phyloP scores from a whole-genome alignment of 371 early-diverging fungal genomes.

The Apophysomyces ossiformis region DNA sequence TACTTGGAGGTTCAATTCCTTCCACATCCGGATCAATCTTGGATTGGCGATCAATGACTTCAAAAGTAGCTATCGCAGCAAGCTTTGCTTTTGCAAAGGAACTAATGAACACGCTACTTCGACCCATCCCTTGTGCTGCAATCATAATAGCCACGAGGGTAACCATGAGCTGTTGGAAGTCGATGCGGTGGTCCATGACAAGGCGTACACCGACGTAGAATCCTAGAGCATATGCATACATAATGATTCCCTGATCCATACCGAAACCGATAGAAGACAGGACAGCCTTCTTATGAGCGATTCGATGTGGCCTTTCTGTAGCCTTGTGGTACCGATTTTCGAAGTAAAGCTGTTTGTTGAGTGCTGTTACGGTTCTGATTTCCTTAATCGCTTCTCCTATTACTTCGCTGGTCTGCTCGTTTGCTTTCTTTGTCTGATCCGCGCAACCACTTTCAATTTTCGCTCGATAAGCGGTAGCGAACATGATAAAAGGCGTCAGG shows the following conservation, averaged over 20 bases:
- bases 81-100: slow-evolving; percentile 79
- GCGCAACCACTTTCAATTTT: slow-evolving; percentile 59
- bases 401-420: slow-evolving; percentile 72
- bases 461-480: slow-evolving; percentile 50
- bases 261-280: slow-evolving; percentile 69
- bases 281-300: slow-evolving; percentile 61
- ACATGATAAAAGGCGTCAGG: slow-evolving; percentile 55
- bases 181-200: slow-evolving; percentile 37
- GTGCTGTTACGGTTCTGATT: slow-evolving; percentile 86
- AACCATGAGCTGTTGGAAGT: slow-evolving; percentile 54
- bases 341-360: slow-evolving; percentile 80
- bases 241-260: slow-evolving; percentile 67
- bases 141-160: slow-evolving; percentile 82
- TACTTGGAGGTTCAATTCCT: slow-evolving; percentile 52
- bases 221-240: slow-evolving; percentile 66
- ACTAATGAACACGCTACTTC: slow-evolving; percentile 59
- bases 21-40: slow-evolving; percentile 71
- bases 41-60: slow-evolving; percentile 74
- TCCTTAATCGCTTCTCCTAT: slow-evolving; percentile 87
- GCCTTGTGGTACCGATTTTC: slow-evolving; percentile 60
- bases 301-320: slow-evolving; percentile 67
- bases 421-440: slow-evolving; percentile 66
- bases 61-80: slow-evolving; percentile 80
- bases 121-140: slow-evolving; percentile 71
- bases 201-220: slow-evolving; percentile 65